Evolutionary conservation across 169 alveolate species (phyloP).

Genomic region (Nephromyces sp.): DNA sequence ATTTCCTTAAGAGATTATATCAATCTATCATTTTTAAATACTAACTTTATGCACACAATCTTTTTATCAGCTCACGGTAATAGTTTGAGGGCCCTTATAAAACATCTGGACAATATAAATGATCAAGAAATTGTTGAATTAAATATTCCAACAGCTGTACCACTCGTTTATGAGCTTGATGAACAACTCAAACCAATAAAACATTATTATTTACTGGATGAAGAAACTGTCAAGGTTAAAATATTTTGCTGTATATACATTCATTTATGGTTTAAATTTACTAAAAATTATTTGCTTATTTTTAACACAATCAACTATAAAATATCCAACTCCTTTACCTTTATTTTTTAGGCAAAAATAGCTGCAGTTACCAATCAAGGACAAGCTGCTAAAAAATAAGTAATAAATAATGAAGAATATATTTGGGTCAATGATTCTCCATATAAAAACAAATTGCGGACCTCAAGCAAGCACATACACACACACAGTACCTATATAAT

Average conservation of each 20-base stretch:
- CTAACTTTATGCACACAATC: too few relatives aligned
- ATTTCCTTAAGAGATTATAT: too few relatives aligned
- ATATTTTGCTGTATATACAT: not conserved
- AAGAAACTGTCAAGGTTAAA: slow-evolving; percentile 61
- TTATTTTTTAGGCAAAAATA: not conserved
- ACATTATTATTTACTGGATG: slow-evolving; percentile 84
- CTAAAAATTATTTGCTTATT: not conserved
- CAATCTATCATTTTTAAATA: too few relatives aligned
- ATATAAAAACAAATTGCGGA: too few relatives aligned
- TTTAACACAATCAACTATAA: not conserved
- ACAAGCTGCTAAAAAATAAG: not conserved
- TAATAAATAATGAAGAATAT: not conserved
- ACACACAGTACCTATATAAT: not conserved
- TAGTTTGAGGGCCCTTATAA: slow-evolving; percentile 88
- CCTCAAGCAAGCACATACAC: not conserved
- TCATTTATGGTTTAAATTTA: not conserved
- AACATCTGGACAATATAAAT: slow-evolving; percentile 82
- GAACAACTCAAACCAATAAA: slow-evolving; percentile 71
- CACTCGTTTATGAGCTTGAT: slow-evolving; percentile 89
- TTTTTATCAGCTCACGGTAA: slow-evolving; percentile 94
- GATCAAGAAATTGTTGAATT: slow-evolving; percentile 84
- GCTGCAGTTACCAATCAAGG: not conserved
- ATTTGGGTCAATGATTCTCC: not conserved
- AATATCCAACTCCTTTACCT: not conserved
- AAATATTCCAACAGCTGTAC: slow-evolving; percentile 95